These are phyloP conservation scores for Eutrema heterophyllum DNA, from an alignment of 345 rosid genomes.

Conservation along the genomic window DNA sequence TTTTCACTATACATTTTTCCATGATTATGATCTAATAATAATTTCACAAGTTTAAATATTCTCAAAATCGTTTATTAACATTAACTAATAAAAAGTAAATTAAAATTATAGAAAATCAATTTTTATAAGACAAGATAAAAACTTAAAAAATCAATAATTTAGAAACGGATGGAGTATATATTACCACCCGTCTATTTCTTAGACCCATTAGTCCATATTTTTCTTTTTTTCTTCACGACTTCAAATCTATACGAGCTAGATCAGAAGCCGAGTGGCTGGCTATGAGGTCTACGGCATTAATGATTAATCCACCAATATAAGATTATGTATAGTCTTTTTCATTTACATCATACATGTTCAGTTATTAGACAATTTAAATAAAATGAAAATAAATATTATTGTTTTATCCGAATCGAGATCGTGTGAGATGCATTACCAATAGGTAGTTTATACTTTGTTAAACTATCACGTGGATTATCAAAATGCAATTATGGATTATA, in stretches of 20 bases:
- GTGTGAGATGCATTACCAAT: neutral
- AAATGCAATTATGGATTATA: neutral
- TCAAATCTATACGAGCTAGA: neutral
- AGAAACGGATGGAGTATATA: neutral
- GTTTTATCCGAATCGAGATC: neutral
- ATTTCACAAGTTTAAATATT: too few relatives aligned
- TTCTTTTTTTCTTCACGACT: neutral
- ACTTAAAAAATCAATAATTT: too few relatives aligned
- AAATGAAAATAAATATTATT: neutral
- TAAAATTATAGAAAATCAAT: too few relatives aligned
- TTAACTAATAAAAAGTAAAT: too few relatives aligned
- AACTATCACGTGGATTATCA: neutral
- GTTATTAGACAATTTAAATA: neutral
- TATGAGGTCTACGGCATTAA: neutral
- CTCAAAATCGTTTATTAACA: too few relatives aligned
- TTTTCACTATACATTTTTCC: too few relatives aligned
- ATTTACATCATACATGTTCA: neutral
- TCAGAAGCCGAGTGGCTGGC: constrained; percentile 3
- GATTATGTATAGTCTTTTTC: neutral
- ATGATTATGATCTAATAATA: too few relatives aligned
- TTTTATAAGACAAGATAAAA: too few relatives aligned
- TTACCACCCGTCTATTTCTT: neutral
- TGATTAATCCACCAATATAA: neutral
- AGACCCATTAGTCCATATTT: neutral
- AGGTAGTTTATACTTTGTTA: neutral